phyloP scores from a whole-genome alignment of 2,329 filamentous ascomycete species.

The Aureobasidium mangrovei region DNA sequence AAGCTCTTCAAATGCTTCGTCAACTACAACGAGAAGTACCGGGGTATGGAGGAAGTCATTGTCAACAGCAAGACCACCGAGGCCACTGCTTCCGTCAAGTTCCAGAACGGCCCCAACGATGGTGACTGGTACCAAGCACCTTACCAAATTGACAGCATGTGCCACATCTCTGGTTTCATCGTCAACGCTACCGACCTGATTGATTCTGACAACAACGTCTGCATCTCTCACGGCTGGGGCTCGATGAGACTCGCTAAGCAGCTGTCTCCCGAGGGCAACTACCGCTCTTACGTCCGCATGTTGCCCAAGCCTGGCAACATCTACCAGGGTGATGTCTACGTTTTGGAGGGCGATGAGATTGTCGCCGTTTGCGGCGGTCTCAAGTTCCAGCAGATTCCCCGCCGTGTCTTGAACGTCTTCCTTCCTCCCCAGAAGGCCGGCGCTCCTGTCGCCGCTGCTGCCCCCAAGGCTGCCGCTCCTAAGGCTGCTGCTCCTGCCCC shows the following conservation, averaged over 20 bases:
- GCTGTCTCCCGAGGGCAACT: slow-evolving; percentile 44
- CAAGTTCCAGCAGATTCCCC: slow-evolving; percentile 59
- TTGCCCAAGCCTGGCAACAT: slow-evolving; percentile 47
- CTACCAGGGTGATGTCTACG: slow-evolving; percentile 52
- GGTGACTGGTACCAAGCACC: slow-evolving; percentile 51
- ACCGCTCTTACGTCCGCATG: slow-evolving; percentile 56
- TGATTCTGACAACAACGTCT: slow-evolving; percentile 51
- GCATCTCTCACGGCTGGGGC: slow-evolving; percentile 54
- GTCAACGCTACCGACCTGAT: slow-evolving; percentile 51
- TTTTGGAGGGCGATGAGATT: slow-evolving; percentile 51
- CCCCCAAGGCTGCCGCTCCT: slow-evolving; percentile 24
- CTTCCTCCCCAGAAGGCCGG: slow-evolving; percentile 49
- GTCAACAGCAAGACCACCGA: slow-evolving; percentile 48
- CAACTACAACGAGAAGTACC: slow-evolving; percentile 48
- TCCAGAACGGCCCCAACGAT: slow-evolving; percentile 45
- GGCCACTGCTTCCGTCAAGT: slow-evolving; percentile 46
- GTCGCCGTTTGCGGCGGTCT: slow-evolving; percentile 52
- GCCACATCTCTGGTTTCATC: slow-evolving; percentile 51
- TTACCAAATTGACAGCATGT: slow-evolving; percentile 51
- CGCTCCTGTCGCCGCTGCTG: slow-evolving; percentile 27
- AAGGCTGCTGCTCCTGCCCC: slow-evolving; percentile 26
- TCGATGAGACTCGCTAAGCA: slow-evolving; percentile 49
- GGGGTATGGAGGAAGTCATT: slow-evolving; percentile 51
- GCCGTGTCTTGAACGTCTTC: slow-evolving; percentile 57
- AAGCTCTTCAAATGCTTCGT: slow-evolving; percentile 57